Base-by-base conservation (phyloP, 1,284 basidiomycete species). In the Bothia castanella region DNA sequence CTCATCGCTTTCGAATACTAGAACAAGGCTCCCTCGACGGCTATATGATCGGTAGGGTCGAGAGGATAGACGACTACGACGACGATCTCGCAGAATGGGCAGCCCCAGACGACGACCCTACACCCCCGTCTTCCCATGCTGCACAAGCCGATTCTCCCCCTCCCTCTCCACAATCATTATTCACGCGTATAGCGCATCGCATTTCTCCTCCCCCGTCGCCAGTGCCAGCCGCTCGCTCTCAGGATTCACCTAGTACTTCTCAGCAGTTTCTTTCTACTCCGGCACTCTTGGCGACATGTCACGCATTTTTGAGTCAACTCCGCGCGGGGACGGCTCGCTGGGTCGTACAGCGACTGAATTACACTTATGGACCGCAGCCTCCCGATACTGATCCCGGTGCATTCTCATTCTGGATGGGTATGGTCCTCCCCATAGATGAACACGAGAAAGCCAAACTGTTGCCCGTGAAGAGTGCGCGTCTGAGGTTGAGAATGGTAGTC, bases 361-460 rank as follows among this genome's bases (percentile, higher is more conserved):
- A 78, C 58, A 82, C 83, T 0, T 87, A 85, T 61, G 89, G 89
- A 5, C 73, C 78, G 3, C 85, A 88, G 76, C 88, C 85, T 1
- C 79, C 83, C 68, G 83, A 70, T 55, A 75, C 61, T 9, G 82
- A 89, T 64, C 78, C 85, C 0, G 76, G 77, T 35, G 74, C 78
- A 37, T 94, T 96, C 65, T 82, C 83, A 32, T 97, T 89, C 69
- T 97, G 92, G 89, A 92, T 97, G 74, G 92, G 90, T 1, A 75
- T 86, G 64, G 82, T 96, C 19, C 83, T 97, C 54, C 95, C 94
- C n/a, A 93, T 97, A 61, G 92, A 96, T 65, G 92, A 97, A 59
- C 81, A 87, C 61, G 92, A 97, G 73, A 96, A 96, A 70, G 89
- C 91, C 17, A 89, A 91, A 59, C 74, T 97, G n/a, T 73, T 97